Conservation (phyloP, 2,329 filamentous ascomycete genomes). For the Apiospora aurea region DNA sequence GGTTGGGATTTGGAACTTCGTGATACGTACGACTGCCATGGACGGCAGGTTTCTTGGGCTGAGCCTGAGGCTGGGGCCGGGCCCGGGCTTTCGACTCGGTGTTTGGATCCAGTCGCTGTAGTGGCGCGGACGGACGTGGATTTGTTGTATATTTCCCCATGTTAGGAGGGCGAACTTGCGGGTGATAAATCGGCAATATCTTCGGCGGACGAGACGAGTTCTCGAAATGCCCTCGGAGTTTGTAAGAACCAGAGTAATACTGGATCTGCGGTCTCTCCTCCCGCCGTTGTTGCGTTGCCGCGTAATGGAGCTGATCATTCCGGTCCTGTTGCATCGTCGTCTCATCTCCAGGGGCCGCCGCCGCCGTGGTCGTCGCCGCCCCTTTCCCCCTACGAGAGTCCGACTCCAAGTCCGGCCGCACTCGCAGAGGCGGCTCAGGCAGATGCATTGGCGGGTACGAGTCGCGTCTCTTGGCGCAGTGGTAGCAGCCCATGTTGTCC, state of each 20-base stretch:
- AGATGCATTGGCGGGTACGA: background rate
- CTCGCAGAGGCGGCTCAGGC: background rate
- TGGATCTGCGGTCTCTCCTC: constrained; percentile 8
- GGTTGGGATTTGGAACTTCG: background rate
- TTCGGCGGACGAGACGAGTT: constrained; percentile 7
- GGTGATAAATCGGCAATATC: background rate
- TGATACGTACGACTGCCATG: constrained; percentile 4
- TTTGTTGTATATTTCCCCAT: constrained; percentile 1
- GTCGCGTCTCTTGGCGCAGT: background rate
- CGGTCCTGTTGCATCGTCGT: background rate
- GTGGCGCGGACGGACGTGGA: background rate
- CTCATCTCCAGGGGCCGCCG: background rate
- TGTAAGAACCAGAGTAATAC: constrained; percentile 4
- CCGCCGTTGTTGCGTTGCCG: background rate
- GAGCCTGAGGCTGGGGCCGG: background rate
- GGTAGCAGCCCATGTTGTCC: background rate
- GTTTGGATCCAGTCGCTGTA: background rate
- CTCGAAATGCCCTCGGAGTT: background rate
- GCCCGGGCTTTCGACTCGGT: background rate
- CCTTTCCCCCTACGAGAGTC: background rate
- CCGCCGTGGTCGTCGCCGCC: background rate
- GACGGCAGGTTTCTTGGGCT: background rate
- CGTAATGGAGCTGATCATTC: background rate
- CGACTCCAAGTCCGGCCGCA: background rate
- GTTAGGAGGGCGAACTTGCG: constrained; percentile 5